Conservation (phyloP, 192 early-diverging fungal genomes). For the Podila epicladia region DNA sequence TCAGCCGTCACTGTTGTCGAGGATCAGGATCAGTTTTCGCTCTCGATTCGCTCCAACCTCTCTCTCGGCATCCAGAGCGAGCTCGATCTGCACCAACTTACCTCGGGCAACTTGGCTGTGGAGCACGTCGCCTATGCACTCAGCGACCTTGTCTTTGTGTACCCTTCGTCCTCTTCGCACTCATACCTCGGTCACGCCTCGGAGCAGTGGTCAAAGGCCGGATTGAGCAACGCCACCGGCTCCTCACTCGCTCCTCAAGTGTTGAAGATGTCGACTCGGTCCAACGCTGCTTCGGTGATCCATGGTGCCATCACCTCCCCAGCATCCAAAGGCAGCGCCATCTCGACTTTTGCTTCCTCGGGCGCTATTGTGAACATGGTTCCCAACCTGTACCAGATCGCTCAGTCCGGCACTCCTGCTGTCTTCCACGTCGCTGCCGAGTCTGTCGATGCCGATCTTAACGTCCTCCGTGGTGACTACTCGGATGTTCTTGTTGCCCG, state of each 20-base stretch:
- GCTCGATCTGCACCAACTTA: slow-evolving; percentile 35
- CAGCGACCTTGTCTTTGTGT: slow-evolving; percentile 86
- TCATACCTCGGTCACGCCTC: slow-evolving; percentile 70
- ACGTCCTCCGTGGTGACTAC: slow-evolving; percentile 64
- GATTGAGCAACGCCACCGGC: slow-evolving; percentile 76
- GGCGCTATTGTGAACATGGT: slow-evolving; percentile 84
- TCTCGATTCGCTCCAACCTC: slow-evolving; percentile 47
- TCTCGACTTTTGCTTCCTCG: slow-evolving; percentile 71
- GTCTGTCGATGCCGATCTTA: slow-evolving; percentile 67
- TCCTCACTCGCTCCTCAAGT: slow-evolving; percentile 66
- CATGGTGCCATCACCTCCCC: slow-evolving; percentile 73
- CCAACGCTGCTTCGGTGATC: slow-evolving; percentile 80
- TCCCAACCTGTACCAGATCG: slow-evolving; percentile 82
- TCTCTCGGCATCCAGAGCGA: slow-evolving; percentile 32
- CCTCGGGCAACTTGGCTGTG: slow-evolving; percentile 72
- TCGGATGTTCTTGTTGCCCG: slow-evolving; percentile 79
- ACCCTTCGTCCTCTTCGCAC: slow-evolving; percentile 70
- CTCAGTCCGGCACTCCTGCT: slow-evolving; percentile 63
- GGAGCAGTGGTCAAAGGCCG: slow-evolving; percentile 70
- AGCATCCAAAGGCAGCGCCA: slow-evolving; percentile 8
- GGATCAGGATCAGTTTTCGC: slow-evolving; percentile 39
- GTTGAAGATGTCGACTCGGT: slow-evolving; percentile 79
- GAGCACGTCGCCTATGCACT: slow-evolving; percentile 83
- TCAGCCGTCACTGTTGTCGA: slow-evolving; percentile 48
- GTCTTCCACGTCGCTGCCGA: slow-evolving; percentile 89